Evolutionary conservation across 2,329 filamentous ascomycete genomes (phyloP), one percentile per base, ranked within the genome.

Genomic region (Neopestalotiopsis rosae): DNA sequence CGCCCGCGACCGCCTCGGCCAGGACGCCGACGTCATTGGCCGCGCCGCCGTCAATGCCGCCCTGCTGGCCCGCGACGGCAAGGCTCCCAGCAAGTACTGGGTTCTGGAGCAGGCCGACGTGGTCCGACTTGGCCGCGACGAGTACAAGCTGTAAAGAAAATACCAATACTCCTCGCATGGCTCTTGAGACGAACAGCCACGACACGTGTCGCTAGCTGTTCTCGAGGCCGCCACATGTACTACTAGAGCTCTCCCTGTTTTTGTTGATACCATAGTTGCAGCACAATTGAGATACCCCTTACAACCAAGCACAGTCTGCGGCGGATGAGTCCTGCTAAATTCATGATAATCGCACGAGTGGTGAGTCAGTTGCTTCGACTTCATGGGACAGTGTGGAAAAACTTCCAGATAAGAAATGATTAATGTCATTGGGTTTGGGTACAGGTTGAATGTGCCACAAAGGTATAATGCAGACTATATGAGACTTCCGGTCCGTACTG

Each of bases 11-110:
- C 81, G 78, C 6, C 86, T 93, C 79, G 92, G 89, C 1, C 92
- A 96, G 82, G 93, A 96, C 65, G 90, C 88, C 5, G 87, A 90
- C 68, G 88, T 92, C 42, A 94, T 97, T 80, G 92, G 84, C 2
- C 85, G 86, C 71, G 91, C 92, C 13, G 90, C 90, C 3, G 87
- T 92, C 2, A 82, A 81, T 65, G 92, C 91, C 1, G 87, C 84
- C 9, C 76, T 87, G 72, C 78, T 91, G 65, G 89, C 88, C 0
- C 83, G 84, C 70, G 84, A 88, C 79, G 88, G 88, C 69, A 88
- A 87, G 79, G 87, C 86, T n/a, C 86, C 84, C 67, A 84, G 76
- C 78, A 89, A 85, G 83, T 88, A 79, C 70, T 93, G 91, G 91
- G 74, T 89, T 10, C 28, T 94, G 38, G 85, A 86, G 49, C 81